Base-by-base conservation (phyloP, 2,329 filamentous ascomycete species). In the Stachybotrys chartarum region DNA sequence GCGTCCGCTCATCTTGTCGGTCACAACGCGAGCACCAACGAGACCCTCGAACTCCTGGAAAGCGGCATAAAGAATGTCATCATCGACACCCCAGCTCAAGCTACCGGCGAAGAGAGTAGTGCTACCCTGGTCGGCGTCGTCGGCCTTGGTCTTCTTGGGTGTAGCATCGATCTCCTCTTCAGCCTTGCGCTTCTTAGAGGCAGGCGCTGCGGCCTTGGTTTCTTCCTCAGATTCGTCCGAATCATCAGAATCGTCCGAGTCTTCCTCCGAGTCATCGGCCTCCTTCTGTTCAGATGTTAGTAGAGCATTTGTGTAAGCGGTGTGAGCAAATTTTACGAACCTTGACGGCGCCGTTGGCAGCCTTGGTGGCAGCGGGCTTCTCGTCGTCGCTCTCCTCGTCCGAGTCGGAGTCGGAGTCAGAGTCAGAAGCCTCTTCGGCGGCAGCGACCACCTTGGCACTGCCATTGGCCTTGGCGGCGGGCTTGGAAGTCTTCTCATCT, bases 61-160 rank as follows among this genome's bases (percentile, higher is more conserved):
- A 71, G 93, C 88, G 65, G 87, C 82, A 62, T 82, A 80, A 60
- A 97, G 85, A 75, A 83, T 84, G 61, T 91, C 85, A 72, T 96
- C 92, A 64, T 95, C 90, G 54, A 96, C 79, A 69, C 86, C 90
- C 91, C 91, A 97, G 74, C 89, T 91, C 60, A 97, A 80, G 78
- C 91, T 93, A 64, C 92, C 92, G 61, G 91, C 85, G 73, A 96
- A 97, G 54, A 97, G 85, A 66, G 91, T 96, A 44, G 67, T 65
- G 42, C 70, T 59, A 45, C 58, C 71, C 56, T 78, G 24, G 71
- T 24, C 32, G 32, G 53, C 51, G 51, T 69, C 72, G 55, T 85
- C 81, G 42, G 78, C 80, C 80, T 88, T 88, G 68, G 76, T 74
- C 79, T 88, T 89, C 82, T 90, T 90, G 58, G 79, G 68, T 16